phyloP scores from a whole-genome alignment of 768 basidiomycete species.

The Termitomyces sp. region DNA sequence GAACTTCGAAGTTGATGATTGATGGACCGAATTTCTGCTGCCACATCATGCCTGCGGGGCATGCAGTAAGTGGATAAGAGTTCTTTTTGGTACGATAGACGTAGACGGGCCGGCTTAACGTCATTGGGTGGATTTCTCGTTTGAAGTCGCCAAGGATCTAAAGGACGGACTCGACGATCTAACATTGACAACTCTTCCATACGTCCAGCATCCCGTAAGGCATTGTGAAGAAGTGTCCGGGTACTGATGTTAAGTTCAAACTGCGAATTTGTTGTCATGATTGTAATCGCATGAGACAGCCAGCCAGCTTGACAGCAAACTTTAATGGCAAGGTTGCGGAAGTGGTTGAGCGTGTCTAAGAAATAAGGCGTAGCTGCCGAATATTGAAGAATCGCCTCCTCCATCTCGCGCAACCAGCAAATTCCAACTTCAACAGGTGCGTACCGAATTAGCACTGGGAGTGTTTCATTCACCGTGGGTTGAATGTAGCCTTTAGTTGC shows the following conservation, averaged over 20 bases:
- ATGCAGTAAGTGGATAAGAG: no score
- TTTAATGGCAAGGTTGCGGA: conserved; percentile 8
- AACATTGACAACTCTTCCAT: conserved; percentile 1
- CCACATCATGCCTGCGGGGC: conserved; percentile 2
- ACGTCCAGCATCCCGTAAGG: conserved; percentile 1
- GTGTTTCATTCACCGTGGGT: conserved; percentile 11
- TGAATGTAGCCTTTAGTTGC: conserved; percentile 17
- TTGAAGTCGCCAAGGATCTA: neutral
- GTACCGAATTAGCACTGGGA: conserved; percentile 11
- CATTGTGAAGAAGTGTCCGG: conserved; percentile 1
- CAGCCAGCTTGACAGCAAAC: conserved; percentile 12
- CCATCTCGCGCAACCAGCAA: conserved; percentile 8
- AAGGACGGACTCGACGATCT: neutral
- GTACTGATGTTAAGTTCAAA: conserved; percentile 6
- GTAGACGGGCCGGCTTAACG: neutral
- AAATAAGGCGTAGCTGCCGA: neutral
- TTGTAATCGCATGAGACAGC: conserved; percentile 10
- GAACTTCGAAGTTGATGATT: neutral
- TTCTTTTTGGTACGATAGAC: neutral
- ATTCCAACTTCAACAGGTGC: conserved; percentile 1
- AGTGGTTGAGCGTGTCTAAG: neutral
- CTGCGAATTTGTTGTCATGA: conserved; percentile 1
- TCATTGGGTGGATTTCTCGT: no score
- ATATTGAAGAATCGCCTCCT: conserved; percentile 6
- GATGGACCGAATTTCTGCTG: conserved; percentile 3